Conservation (phyloP, 2,329 filamentous ascomycete species). For the Byssochlamys sp. region DNA sequence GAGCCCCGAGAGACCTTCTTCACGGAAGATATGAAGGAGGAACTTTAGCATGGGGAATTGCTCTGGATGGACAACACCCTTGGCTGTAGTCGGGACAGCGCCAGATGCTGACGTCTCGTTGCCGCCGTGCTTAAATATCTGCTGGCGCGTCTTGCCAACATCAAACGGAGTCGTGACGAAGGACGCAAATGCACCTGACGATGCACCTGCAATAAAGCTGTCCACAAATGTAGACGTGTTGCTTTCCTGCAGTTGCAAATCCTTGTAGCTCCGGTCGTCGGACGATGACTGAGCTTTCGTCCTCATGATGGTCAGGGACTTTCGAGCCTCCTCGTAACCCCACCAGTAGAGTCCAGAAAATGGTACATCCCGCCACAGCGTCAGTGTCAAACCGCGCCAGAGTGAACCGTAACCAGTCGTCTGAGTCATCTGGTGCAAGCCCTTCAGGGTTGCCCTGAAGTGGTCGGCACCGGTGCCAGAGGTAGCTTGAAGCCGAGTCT, state of each 20-base stretch:
- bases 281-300: slow-evolving; percentile 29
- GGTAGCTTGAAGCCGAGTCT: slow-evolving; percentile 81
- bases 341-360: slow-evolving; percentile 98
- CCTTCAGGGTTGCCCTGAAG: slow-evolving; percentile 67
- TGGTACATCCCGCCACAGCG: slow-evolving; percentile 91
- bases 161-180: slow-evolving; percentile 91
- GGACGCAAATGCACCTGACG: slow-evolving; percentile 74
- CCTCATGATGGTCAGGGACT: slow-evolving; percentile 59
- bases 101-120: slow-evolving; percentile 22
- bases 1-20: slow-evolving; percentile 69
- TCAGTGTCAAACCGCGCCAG: slow-evolving; percentile 83
- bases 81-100: slow-evolving; percentile 5
- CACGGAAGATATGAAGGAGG: slow-evolving; percentile 80
- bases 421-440: slow-evolving; percentile 69
- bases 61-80: slow-evolving; percentile 49
- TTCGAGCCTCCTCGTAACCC: slow-evolving; percentile 81
- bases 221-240: slow-evolving; percentile 72
- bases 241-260: slow-evolving; percentile 53
- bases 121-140: slow-evolving; percentile 60
- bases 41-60: slow-evolving; percentile 69
- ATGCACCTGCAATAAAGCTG: slow-evolving; percentile 76
- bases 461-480: slow-evolving; percentile 51
- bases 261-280: slow-evolving; percentile 6
- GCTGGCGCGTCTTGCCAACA: slow-evolving; percentile 90
- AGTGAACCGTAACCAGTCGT: slow-evolving; percentile 68